phyloP scores from a whole-genome alignment of 1,139 yeast species.

The Candida pseudoviswanathii region DNA sequence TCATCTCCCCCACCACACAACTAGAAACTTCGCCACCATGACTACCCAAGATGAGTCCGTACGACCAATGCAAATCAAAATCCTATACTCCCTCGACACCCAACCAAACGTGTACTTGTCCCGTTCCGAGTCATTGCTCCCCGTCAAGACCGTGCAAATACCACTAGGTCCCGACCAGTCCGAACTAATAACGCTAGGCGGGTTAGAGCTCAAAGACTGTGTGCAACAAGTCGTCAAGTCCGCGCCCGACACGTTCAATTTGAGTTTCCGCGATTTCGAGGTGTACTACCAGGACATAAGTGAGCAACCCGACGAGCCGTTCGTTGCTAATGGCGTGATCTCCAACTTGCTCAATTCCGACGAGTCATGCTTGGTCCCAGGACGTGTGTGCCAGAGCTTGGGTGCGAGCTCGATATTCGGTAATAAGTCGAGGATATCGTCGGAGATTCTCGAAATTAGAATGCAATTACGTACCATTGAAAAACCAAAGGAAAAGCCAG shows the following conservation, averaged over 20 bases:
- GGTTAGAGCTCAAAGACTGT: conserved; percentile 55
- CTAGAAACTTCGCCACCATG: conserved; percentile 13
- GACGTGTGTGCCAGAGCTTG: conserved; percentile 71
- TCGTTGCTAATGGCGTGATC: conserved; percentile 69
- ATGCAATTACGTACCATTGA: conserved; percentile 55
- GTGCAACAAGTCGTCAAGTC: conserved; percentile 50
- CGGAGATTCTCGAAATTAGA: conserved; percentile 67
- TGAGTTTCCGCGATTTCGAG: conserved; percentile 58
- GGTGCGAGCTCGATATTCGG: conserved; percentile 54
- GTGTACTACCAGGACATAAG: conserved; percentile 73
- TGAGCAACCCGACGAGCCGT: conserved; percentile 74
- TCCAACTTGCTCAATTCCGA: conserved; percentile 43
- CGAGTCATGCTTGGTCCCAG: conserved; percentile 51
- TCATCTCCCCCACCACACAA: not conserved
- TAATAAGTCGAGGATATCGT: conserved; percentile 39
- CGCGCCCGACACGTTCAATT: conserved; percentile 61
- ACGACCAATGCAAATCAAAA: conserved; percentile 54
- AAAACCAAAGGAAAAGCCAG: conserved; percentile 12
- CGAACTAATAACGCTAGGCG: conserved; percentile 52
- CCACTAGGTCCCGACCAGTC: conserved; percentile 37
- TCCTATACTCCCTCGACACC: conserved; percentile 62
- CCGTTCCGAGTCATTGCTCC: conserved; percentile 46
- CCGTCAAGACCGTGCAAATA: conserved; percentile 51
- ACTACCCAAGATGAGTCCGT: conserved; percentile 26
- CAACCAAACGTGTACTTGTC: conserved; percentile 59